Evolutionary conservation across 2,329 filamentous ascomycete species (phyloP).

Genomic region (Fusarium azukiicola): DNA sequence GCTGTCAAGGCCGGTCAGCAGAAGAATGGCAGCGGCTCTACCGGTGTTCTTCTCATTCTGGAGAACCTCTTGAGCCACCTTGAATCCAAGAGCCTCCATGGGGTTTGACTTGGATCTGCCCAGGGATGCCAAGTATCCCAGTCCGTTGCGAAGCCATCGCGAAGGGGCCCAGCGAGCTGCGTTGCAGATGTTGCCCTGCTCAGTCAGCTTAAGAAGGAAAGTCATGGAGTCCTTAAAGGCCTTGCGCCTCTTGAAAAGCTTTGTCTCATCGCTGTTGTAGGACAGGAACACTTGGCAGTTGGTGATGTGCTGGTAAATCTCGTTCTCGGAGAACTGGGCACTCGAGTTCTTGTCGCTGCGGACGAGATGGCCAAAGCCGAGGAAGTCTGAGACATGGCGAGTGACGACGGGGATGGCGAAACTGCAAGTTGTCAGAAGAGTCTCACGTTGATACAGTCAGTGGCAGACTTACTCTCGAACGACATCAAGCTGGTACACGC

Average conservation of each 20-base stretch:
- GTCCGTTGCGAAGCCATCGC: neutral
- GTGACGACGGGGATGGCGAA: constrained; percentile 51
- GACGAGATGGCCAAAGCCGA: constrained; percentile 45
- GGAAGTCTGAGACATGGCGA: constrained; percentile 48
- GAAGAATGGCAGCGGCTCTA: constrained; percentile 42
- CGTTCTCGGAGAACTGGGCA: constrained; percentile 43
- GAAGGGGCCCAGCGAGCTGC: constrained; percentile 33
- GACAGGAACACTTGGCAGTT: constrained; percentile 52
- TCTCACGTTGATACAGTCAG: too few relatives aligned
- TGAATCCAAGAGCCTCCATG: constrained; percentile 40
- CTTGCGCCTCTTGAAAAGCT: constrained; percentile 46
- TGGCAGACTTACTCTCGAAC: constrained; percentile 42
- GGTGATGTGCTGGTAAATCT: constrained; percentile 53
- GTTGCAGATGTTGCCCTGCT: constrained; percentile 40
- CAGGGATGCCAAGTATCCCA: neutral
- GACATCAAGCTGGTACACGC: constrained; percentile 43
- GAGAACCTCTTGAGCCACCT: constrained; percentile 36
- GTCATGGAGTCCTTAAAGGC: constrained; percentile 47
- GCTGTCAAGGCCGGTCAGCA: constrained; percentile 42
- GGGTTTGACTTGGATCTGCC: constrained; percentile 28
- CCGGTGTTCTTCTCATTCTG: constrained; percentile 25
- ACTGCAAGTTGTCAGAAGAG: constrained; percentile 9
- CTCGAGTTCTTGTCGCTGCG: constrained; percentile 21
- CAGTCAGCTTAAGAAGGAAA: constrained; percentile 33
- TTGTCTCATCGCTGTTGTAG: constrained; percentile 51